Conservation (phyloP, 179 eudicot genomes). For the Silene coronaria region DNA sequence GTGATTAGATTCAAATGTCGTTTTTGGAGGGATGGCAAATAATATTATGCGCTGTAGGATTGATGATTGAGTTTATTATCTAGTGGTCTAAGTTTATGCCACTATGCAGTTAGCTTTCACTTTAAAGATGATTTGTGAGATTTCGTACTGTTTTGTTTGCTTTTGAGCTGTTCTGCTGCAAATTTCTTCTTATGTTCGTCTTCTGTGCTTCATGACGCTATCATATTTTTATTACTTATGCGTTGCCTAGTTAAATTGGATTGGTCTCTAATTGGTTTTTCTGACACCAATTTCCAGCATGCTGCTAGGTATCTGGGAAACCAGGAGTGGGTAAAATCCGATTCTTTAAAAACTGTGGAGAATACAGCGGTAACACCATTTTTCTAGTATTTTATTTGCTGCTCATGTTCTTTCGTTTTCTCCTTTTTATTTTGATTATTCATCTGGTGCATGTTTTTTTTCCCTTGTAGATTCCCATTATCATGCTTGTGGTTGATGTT, state of each 20-base stretch:
- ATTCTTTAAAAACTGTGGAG: slow-evolving; percentile 91
- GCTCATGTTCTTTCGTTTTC: neutral
- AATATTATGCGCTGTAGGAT: neutral
- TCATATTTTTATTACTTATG: neutral
- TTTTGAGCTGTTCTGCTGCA: neutral
- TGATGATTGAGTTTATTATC: neutral
- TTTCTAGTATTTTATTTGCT: neutral
- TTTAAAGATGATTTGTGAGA: neutral
- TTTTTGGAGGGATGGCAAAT: slow-evolving; percentile 4
- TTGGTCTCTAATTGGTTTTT: neutral
- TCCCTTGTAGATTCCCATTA: slow-evolving; percentile 74
- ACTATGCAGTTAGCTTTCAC: neutral
- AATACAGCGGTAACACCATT: slow-evolving; percentile 69
- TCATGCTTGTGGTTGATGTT: slow-evolving; percentile 98
- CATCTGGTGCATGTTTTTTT: slow-evolving; percentile 2
- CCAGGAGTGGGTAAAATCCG: slow-evolving; percentile 97
- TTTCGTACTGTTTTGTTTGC: neutral
- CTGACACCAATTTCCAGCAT: slow-evolving; percentile 51
- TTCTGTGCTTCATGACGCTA: neutral
- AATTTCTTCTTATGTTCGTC: neutral
- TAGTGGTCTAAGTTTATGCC: neutral
- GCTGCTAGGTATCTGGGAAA: slow-evolving; percentile 96
- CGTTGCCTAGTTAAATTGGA: neutral
- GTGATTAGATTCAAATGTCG: neutral
- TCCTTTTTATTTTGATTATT: slow-evolving; percentile 13